Evolutionary conservation across 2,329 filamentous ascomycete species (phyloP).

Genomic region (Penicillium concentricum): DNA sequence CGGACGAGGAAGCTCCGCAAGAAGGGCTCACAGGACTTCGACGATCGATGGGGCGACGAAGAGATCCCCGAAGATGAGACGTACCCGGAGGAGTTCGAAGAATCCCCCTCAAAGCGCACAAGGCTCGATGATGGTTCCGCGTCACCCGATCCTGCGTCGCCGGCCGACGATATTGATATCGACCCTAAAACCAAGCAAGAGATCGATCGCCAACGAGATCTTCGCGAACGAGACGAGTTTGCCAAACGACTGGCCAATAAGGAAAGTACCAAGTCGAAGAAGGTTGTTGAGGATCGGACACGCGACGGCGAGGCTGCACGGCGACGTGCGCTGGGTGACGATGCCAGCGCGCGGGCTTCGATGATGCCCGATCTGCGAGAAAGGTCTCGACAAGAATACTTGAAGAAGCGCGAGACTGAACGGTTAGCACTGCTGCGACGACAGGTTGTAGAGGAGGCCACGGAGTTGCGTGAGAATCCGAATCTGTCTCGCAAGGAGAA

Average conservation of each 20-base stretch:
- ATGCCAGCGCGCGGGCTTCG: constrained; percentile 64
- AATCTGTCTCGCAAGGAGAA: constrained; percentile 75
- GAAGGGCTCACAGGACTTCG: constrained; percentile 58
- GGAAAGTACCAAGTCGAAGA: constrained; percentile 69
- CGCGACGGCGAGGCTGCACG: constrained; percentile 59
- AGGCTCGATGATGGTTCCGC: constrained; percentile 60
- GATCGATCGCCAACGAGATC: constrained; percentile 62
- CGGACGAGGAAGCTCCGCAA: constrained; percentile 53
- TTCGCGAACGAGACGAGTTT: constrained; percentile 75
- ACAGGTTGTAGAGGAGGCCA: constrained; percentile 85
- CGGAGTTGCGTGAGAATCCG: constrained; percentile 74
- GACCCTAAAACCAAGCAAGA: constrained; percentile 58
- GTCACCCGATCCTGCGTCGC: constrained; percentile 29
- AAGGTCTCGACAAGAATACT: constrained; percentile 84
- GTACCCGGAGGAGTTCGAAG: constrained; percentile 58
- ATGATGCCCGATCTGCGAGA: constrained; percentile 79
- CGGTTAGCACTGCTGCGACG: constrained; percentile 80
- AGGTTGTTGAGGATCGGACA: constrained; percentile 61
- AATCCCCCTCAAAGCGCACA: constrained; percentile 69
- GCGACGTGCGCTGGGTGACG: constrained; percentile 63
- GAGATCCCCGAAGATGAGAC: constrained; percentile 47
- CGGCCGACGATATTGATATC: constrained; percentile 52
- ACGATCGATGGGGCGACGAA: constrained; percentile 81
- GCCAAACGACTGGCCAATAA: constrained; percentile 71
- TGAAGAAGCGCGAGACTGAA: constrained; percentile 88